A percentile compares a stretch with the other conserved stretches of the same genome.
phyloP scores from a whole-genome alignment of 2,329 filamentous ascomycete genomes.

The Trichoderma citrinoviride region DNA sequence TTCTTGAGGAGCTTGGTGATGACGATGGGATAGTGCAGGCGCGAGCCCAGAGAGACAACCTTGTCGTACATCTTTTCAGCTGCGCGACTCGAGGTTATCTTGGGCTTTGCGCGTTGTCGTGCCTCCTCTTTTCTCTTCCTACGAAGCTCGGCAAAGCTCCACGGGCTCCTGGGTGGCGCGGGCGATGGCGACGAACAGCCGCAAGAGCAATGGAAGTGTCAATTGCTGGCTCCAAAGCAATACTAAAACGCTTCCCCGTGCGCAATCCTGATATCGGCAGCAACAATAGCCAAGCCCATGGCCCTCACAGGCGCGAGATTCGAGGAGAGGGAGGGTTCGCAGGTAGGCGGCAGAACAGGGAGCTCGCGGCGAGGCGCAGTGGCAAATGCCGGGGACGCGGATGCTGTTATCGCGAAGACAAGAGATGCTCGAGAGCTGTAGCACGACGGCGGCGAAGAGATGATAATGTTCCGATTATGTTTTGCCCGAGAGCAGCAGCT shows the following conservation, averaged over 20 bases:
- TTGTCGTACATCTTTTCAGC: conserved; percentile 39
- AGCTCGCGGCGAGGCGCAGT: background rate
- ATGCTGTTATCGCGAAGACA: too few relatives aligned
- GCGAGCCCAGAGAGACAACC: conserved; percentile 52
- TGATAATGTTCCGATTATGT: too few relatives aligned
- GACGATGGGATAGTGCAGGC: conserved; percentile 88
- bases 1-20: conserved; percentile 80
- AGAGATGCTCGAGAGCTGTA: too few relatives aligned
- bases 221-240: conserved; percentile 21
- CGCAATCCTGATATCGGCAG: conserved; percentile 33
- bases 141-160: background rate
- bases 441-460: too few relatives aligned
- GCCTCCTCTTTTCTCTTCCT: background rate
- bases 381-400: background rate
- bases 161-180: conserved; percentile 12
- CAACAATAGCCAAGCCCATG: conserved; percentile 35
- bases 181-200: conserved; percentile 2
- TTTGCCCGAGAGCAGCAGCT: background rate
- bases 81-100: background rate
- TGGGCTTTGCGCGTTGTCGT: conserved; percentile 12
- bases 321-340: background rate
- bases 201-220: background rate
- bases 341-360: background rate
- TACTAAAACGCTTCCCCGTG: conserved; percentile 33
- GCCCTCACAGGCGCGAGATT: conserved; percentile 29